Percentiles rank a stretch among this genome's conserved stretches.
These are phyloP conservation scores for Nyctanthes arbortristis DNA, from an alignment of 257 asterid species.

Conservation along the genomic window DNA sequence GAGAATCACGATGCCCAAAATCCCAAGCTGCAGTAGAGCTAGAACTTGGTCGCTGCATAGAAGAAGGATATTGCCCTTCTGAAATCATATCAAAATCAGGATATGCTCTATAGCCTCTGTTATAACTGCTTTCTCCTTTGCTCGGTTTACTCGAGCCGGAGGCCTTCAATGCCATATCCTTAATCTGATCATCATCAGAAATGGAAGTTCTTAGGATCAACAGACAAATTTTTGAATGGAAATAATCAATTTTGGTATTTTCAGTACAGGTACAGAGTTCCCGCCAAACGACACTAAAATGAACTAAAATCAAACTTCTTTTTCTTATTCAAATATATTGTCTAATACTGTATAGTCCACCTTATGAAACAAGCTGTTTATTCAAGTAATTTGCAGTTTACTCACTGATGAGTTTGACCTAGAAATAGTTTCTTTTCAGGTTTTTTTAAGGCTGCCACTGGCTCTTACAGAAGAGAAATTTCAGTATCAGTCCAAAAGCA, in stretches of 20 bases:
- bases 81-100: conserved; percentile 19
- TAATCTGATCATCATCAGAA: conserved; percentile 15
- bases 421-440: neutral
- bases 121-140: conserved; percentile 14
- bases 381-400: neutral
- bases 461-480: neutral
- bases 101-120: conserved; percentile 6
- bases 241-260: neutral
- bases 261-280: too few relatives aligned
- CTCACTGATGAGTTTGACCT: too few relatives aligned
- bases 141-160: conserved; percentile 19
- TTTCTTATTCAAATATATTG: too few relatives aligned
- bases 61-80: conserved; percentile 10
- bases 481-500: conserved; percentile 3
- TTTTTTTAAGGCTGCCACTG: neutral
- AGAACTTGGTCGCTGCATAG: conserved; percentile 11
- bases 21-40: conserved; percentile 77
- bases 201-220: neutral
- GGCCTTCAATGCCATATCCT: conserved; percentile 21
- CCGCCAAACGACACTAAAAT: too few relatives aligned
- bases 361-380: too few relatives aligned
- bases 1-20: conserved; percentile 41
- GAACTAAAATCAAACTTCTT: too few relatives aligned
- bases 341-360: too few relatives aligned
- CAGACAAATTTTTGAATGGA: neutral